phyloP scores from a whole-genome alignment of 257 asterid species.

The Solanum dulcamara region DNA sequence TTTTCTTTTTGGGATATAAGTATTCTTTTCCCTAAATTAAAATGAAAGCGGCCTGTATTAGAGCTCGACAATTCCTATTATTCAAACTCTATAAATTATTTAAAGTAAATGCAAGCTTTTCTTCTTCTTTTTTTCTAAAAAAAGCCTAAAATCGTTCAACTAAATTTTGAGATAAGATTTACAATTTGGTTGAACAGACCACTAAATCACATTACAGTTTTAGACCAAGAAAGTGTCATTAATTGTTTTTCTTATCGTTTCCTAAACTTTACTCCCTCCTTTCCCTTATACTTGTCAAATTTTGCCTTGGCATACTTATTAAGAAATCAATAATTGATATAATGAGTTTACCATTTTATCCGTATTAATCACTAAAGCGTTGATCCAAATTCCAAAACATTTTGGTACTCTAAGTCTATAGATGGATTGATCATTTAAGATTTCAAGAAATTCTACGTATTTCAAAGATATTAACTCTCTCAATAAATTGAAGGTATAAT shows the following conservation, averaged over 20 bases:
- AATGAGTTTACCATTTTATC: too few relatives aligned
- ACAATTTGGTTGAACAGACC: slow-evolving; percentile 2
- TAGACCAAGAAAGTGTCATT: not conserved
- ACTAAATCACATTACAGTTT: not conserved
- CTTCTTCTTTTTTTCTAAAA: not conserved
- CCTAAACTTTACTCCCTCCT: not conserved
- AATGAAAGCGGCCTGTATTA: not conserved
- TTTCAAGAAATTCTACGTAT: too few relatives aligned
- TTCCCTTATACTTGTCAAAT: too few relatives aligned
- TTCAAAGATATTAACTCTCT: too few relatives aligned
- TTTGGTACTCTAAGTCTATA: too few relatives aligned
- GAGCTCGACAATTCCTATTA: not conserved
- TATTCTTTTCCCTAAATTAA: not conserved
- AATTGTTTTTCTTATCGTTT: not conserved
- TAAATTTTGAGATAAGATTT: not conserved
- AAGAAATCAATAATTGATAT: too few relatives aligned
- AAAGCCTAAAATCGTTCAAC: not conserved
- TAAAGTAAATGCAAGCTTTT: not conserved
- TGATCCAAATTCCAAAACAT: too few relatives aligned
- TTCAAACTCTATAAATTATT: not conserved
- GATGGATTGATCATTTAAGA: too few relatives aligned
- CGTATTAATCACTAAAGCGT: too few relatives aligned
- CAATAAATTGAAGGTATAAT: too few relatives aligned
- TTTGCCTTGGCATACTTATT: too few relatives aligned
- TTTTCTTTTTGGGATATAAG: too few relatives aligned